Base-by-base conservation (phyloP, 179 eudicot species). In the Heliamphora pulchella region DNA sequence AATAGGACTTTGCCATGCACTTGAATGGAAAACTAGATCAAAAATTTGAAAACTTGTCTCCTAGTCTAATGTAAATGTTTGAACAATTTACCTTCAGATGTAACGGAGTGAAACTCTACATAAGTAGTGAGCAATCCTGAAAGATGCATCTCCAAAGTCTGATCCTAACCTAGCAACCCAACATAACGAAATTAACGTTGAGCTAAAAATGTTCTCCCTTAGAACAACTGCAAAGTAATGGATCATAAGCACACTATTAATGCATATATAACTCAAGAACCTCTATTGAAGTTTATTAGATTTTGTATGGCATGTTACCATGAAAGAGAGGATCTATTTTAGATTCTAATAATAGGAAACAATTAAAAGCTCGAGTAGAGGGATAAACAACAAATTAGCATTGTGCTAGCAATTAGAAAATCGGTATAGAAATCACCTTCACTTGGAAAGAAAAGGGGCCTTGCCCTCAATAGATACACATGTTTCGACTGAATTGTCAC, bases 341-440 rank as follows among this genome's bases (percentile, higher is more conserved):
- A 39, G 2, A 17, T 43, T 73, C 76, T 22, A 53, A 31, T 73
- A 73, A 13, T 7, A 0, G 13, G 6, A 39, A 74, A 55, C 47
- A 41, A 31, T 48, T 43, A 2, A 54, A 76, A 62, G 39, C 9
- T 47, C 13, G 8, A 50, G 76, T 61, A 8, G 43, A 3, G 20
- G 4, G 58, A 3, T 54, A 63, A 67, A 53, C 44, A 71, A 81
- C 17, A 57, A 76, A 9, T 11, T 17, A 31, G 44, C 2, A 31
- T 76, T 48, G 18, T 15, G 43, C 59, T 7, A 39, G 46, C 62
- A 69, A 41, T 48, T 46, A 81, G 79, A 20, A 51, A 18, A 55
- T 68, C 77, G 57, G 47, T 15, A 48, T 58, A 67, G 71, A 82
- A 78, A 18, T 80, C 77, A 91, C 92, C 92, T 87, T 86, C 79